phyloP scores from a whole-genome alignment of 345 rosid species.

The Limnanthes douglasii region DNA sequence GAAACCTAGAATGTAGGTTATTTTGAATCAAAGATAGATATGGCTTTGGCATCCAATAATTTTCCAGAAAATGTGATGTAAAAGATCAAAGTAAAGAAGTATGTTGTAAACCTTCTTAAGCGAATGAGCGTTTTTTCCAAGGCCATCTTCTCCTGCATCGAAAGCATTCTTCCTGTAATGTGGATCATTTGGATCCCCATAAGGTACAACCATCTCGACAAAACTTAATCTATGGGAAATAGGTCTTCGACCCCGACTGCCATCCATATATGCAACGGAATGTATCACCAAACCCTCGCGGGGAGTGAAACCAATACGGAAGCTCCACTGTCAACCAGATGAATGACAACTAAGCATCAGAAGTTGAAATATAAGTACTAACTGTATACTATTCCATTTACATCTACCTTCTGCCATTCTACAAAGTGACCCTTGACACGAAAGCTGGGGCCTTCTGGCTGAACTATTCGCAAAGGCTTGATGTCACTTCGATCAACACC shows the following conservation, averaged over 20 bases:
- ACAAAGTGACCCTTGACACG: conserved; percentile 68
- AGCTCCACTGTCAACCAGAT: conserved; percentile 65
- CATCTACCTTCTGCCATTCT: conserved; percentile 80
- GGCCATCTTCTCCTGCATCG: conserved; percentile 96
- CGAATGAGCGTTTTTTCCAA: conserved; percentile 92
- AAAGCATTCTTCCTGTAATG: conserved; percentile 93
- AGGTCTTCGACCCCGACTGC: conserved; percentile 82
- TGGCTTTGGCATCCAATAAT: no score
- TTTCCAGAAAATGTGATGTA: conserved; percentile 5
- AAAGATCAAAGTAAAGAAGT: conserved; percentile 7
- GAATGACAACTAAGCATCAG: conserved; percentile 6
- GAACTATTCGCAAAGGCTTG: conserved; percentile 68
- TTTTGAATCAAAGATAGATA: conserved; percentile 1
- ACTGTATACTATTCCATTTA: no score
- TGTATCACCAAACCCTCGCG: conserved; percentile 82
- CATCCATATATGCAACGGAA: conserved; percentile 85
- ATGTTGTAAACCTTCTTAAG: conserved; percentile 53
- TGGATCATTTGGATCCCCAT: conserved; percentile 94
- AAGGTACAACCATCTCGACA: conserved; percentile 95
- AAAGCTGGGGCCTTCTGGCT: conserved; percentile 94
- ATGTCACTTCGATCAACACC: conserved; percentile 93
- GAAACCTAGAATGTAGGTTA: no score
- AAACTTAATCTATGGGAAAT: conserved; percentile 84
- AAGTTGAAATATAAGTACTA: no score
- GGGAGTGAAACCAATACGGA: conserved; percentile 89